A percentile compares a stretch with the other conserved stretches of the same genome.
Conservation (phyloP, 129 eudicot species). For the Flaveria ramosissima region DNA sequence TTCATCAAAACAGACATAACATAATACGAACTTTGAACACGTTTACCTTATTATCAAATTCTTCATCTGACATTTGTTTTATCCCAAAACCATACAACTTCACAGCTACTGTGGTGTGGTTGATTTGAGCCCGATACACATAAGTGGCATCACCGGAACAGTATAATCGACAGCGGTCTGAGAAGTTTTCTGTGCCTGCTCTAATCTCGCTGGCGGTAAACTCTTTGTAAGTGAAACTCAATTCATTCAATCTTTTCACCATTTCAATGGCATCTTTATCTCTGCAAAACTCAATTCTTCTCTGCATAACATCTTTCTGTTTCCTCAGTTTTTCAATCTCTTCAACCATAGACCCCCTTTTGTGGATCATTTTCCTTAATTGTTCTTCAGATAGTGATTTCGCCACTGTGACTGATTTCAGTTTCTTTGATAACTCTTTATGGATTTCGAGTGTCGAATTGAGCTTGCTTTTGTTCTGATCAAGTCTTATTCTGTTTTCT, state of each 20-base stretch:
- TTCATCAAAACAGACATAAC: neutral
- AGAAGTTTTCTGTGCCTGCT: constrained; percentile 66
- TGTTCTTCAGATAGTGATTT: constrained; percentile 50
- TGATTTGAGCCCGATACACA: constrained; percentile 62
- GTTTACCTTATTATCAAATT: constrained; percentile 60
- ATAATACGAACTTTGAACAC: neutral
- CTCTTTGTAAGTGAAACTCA: constrained; percentile 49
- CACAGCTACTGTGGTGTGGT: constrained; percentile 57
- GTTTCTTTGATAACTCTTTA: constrained; percentile 60
- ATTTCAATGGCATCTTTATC: constrained; percentile 71
- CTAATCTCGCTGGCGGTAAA: constrained; percentile 60
- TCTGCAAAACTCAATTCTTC: constrained; percentile 74
- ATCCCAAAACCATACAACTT: constrained; percentile 35
- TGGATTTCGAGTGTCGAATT: constrained; percentile 57
- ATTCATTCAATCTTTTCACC: constrained; percentile 36
- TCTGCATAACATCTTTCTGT: constrained; percentile 64
- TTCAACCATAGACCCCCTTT: constrained; percentile 50
- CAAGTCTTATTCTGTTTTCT: constrained; percentile 46
- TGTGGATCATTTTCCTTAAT: constrained; percentile 46
- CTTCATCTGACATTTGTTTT: constrained; percentile 41
- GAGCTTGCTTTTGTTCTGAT: constrained; percentile 57
- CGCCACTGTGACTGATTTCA: constrained; percentile 43
- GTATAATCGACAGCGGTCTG: constrained; percentile 48
- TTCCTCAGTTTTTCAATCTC: constrained; percentile 68
- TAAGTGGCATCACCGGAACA: constrained; percentile 47